Evolutionary conservation across 2,329 filamentous ascomycete species (phyloP), one percentile per base, ranked within the genome.

Genomic region (Penicillium sp.): DNA sequence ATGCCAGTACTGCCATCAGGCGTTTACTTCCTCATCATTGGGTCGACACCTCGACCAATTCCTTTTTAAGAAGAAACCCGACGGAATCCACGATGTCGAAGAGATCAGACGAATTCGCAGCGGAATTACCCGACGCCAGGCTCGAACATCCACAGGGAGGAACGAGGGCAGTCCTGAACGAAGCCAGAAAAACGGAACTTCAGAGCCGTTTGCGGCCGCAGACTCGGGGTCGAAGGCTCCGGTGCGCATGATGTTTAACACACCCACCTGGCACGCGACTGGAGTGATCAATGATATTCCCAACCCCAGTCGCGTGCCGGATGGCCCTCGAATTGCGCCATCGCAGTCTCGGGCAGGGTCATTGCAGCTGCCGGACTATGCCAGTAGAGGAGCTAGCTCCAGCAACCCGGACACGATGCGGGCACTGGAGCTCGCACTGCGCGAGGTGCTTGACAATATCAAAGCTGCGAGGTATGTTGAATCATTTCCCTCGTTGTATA

Each of bases 41-140:
- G 93, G 93, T 49, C 89, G 93, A 45, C 93, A 97, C 76, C 87
- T 97, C 65, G 93, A 97, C 73, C 85, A 96, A 39, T 97, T 96
- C 75, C 93, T 97, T 69, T 93, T 92, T 71, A 89, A 92, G 58
- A 96, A 92, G 78, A 97, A 97, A 73, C 91, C 93, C 1, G 93
- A 97, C 76, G 93, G 93, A 49, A 78, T 96, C 45, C 93, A 97
- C 76, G 83, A 96, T 78, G 90, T 97, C 58, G 90, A 93, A 8
- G 90, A 91, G 74, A 97, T 97, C 68, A 84, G 85, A 65, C 90
- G 89, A 75, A 79, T 96, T 68, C 86, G 93, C 53, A 90, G 91
- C 44, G 84, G 86, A 60, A 96, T 97, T 74, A 97, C 93, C 27
- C 83, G 93, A 62, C 84, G 93, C 59, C 91, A 96, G 72, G 87